Evolutionary conservation across 2,329 filamentous ascomycete genomes (phyloP), one percentile per base, ranked within the genome.

Genomic region (Xylariaceae sp.): DNA sequence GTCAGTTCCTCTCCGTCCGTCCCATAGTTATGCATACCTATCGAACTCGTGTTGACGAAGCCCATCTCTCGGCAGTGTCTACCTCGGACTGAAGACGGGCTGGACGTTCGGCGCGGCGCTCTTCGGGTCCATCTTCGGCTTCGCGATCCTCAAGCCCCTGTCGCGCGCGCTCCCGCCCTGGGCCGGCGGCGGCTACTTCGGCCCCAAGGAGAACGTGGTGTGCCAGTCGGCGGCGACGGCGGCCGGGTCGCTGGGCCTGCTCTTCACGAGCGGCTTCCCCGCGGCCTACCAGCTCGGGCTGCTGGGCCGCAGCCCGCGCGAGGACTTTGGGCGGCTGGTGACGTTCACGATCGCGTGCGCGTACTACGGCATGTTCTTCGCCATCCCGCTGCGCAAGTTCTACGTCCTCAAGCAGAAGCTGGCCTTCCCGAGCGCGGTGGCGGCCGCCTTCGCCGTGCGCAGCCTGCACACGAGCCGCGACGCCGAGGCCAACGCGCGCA

Each of bases 361-460:
- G 8, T 77, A 78, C 57, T 80, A 80, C 52, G 77, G 77, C 4
- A 66, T 80, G 39, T 76, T 77, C 53, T 76, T 78, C 43, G 70
- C 71, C 31, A 76, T 74, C 0, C 75, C 75, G 6, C 64, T 79
- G 14, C 72, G 77, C 37, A 79, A 78, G 50, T 81, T 82, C 61
- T 82, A 80, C 61, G 71, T 82, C 53, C 72, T 81, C 52, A 74
- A 78, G 38, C 58, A 77, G 34, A 65, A 63, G 38, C 60, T 78
- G 33, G 61, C 77, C 41, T 78, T 78, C 57, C 74, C 74, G 4
- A 73, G 72, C 3, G 52, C 72, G 1, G 73, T 72, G 22, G 73
- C 74, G 8, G 72, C 72, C 9, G 72, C 72, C 18, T 61, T 75
- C 49, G 76, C 73, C 2, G 77, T 78, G 41, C 66, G 69, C 19